Evolutionary conservation across 805 yeast genomes (phyloP).

Genomic region (Saccharomycopsis fibuligera): DNA sequence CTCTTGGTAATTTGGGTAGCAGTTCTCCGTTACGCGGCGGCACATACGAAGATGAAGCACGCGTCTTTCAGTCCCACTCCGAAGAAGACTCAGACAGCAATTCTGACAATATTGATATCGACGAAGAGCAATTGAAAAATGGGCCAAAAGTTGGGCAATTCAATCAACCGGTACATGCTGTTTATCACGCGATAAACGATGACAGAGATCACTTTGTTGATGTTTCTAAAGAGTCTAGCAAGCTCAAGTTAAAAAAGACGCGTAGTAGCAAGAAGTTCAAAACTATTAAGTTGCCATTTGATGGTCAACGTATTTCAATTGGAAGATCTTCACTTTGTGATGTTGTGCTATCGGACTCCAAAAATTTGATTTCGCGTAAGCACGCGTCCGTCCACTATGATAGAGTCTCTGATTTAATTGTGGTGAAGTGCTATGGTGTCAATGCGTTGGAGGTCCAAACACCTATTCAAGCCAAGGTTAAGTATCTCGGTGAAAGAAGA

Average conservation of each 20-base stretch:
- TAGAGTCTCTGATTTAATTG: slow-evolving; percentile 25
- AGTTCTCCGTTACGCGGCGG: slow-evolving; percentile 17
- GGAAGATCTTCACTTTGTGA: slow-evolving; percentile 53
- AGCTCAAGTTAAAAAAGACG: slow-evolving; percentile 10
- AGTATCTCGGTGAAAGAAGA: slow-evolving; percentile 20
- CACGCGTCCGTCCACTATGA: slow-evolving; percentile 19
- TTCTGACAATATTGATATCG: background rate
- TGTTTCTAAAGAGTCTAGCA: slow-evolving; percentile 1
- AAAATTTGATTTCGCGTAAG: slow-evolving; percentile 19
- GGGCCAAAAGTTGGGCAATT: slow-evolving; percentile 19
- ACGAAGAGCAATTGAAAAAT: background rate
- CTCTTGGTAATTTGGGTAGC: slow-evolving; percentile 11
- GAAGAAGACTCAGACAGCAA: background rate
- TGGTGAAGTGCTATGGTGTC: slow-evolving; percentile 43
- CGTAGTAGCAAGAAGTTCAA: slow-evolving; percentile 23
- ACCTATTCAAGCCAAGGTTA: slow-evolving; percentile 34
- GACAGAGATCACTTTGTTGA: slow-evolving; percentile 6
- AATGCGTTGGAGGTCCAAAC: slow-evolving; percentile 50
- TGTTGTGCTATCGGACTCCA: slow-evolving; percentile 21
- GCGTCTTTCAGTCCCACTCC: no score
- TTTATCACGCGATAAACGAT: slow-evolving; percentile 6
- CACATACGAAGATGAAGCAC: slow-evolving; percentile 1
- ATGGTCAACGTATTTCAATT: slow-evolving; percentile 31
- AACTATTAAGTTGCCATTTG: slow-evolving; percentile 31
- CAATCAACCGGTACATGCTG: slow-evolving; percentile 6